Evolutionary conservation across 371 early-diverging fungal species (phyloP).

Genomic region (Nosema granulosis): DNA sequence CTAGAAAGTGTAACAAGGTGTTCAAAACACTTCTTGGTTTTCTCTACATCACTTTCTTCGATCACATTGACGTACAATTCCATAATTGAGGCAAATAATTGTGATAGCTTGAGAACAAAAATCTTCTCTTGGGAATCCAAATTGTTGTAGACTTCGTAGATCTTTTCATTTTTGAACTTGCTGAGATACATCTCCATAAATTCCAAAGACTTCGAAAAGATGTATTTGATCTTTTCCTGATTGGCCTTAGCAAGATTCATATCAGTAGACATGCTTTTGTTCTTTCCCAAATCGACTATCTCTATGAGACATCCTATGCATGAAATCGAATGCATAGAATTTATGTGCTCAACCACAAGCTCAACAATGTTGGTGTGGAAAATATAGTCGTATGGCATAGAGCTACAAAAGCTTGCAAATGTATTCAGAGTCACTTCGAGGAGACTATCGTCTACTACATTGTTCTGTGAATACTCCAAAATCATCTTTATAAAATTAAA

Average conservation of each 20-base stretch:
- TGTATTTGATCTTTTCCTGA: conserved; percentile 38
- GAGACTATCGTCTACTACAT: conserved; percentile 68
- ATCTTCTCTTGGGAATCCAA: conserved; percentile 50
- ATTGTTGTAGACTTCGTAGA: conserved; percentile 30
- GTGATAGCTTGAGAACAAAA: conserved; percentile 43
- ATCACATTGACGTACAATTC: conserved; percentile 19
- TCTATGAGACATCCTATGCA: conserved; percentile 49
- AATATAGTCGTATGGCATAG: conserved; percentile 89
- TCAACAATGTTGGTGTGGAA: conserved; percentile 86
- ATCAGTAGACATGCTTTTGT: conserved; percentile 10
- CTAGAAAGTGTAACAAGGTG: conserved; percentile 41
- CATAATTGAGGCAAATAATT: conserved; percentile 46
- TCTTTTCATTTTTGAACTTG: conserved; percentile 56
- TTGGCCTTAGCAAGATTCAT: conserved; percentile 13
- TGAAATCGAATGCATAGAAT: conserved; percentile 46
- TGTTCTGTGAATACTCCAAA: conserved; percentile 70
- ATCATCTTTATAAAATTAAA: conserved; percentile 88
- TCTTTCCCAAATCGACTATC: conserved; percentile 46
- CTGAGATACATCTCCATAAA: conserved; percentile 61
- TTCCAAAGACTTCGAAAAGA: conserved; percentile 32
- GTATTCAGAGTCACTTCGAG: conserved; percentile 84
- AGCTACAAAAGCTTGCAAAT: conserved; percentile 82
- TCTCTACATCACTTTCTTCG: conserved; percentile 15
- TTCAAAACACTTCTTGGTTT: conserved; percentile 25
- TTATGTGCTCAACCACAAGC: conserved; percentile 59